Percentiles rank a stretch among this genome's conserved stretches.
Evolutionary conservation across 73 alveolate species (phyloP).

Genomic region (Urostyla sp.): DNA sequence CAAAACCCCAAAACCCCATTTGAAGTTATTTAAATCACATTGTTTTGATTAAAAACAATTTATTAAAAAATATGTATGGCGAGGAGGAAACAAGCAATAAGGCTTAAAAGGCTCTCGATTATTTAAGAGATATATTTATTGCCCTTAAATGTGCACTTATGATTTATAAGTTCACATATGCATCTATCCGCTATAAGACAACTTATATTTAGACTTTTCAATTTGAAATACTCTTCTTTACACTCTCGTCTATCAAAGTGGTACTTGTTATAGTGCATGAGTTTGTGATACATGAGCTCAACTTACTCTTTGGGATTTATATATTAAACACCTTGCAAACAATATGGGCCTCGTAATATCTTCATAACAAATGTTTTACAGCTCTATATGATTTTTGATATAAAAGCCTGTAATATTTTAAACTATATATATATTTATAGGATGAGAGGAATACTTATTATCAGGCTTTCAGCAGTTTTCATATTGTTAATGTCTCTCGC

Average conservation of each 20-base stretch:
- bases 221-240: conserved; percentile 15
- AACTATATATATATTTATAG: background rate
- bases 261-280: conserved; percentile 20
- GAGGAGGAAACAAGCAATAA: too few relatives aligned
- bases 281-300: conserved; percentile 13
- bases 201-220: conserved; percentile 6
- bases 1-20: too few relatives aligned
- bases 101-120: too few relatives aligned
- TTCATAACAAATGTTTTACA: conserved; percentile 1
- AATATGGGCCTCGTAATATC: background rate
- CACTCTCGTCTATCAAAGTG: background rate
- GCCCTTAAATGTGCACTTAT: conserved; percentile 4
- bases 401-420: background rate
- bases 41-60: too few relatives aligned
- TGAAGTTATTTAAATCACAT: too few relatives aligned
- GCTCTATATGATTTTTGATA: conserved; percentile 5
- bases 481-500: background rate
- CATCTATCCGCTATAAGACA: conserved; percentile 14
- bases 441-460: background rate
- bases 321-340: background rate
- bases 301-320: conserved; percentile 3
- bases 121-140: background rate
- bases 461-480: background rate
- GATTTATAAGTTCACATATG: background rate
- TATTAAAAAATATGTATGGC: too few relatives aligned